phyloP scores from a whole-genome alignment of 441 rosid species.

The Pelargonium cotyledonis region DNA sequence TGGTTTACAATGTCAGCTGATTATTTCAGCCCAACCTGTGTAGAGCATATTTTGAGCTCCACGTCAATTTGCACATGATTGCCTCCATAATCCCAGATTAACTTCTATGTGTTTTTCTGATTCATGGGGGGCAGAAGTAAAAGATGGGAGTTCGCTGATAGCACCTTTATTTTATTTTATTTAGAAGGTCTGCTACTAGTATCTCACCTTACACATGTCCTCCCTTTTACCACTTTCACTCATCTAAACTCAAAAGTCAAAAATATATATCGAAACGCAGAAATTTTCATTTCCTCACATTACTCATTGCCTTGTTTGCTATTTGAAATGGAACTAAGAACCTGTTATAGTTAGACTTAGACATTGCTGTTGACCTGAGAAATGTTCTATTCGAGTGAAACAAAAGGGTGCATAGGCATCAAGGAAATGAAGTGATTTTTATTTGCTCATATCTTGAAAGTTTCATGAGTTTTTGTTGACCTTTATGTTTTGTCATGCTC shows the following conservation, averaged over 20 bases:
- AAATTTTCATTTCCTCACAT: not conserved
- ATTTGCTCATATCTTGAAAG: not conserved
- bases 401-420: not conserved
- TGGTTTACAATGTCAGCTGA: too few species aligned
- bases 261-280: not conserved
- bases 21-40: too few species aligned
- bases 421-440: not conserved
- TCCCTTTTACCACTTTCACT: not conserved
- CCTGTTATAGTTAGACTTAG: too few species aligned
- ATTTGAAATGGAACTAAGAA: not conserved
- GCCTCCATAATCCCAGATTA: too few species aligned
- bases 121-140: too few species aligned
- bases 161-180: not conserved
- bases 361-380: not conserved
- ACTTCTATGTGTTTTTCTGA: too few species aligned
- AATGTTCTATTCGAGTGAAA: not conserved
- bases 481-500: not conserved
- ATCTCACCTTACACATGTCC: not conserved
- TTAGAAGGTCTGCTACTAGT: not conserved
- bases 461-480: too few species aligned
- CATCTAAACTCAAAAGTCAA: not conserved
- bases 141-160: not conserved
- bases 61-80: too few species aligned
- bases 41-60: too few species aligned
- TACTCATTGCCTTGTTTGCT: not conserved